Evolutionary conservation across 2,329 filamentous ascomycete genomes (phyloP).

Genomic region (Cryphonectria carpinicola): DNA sequence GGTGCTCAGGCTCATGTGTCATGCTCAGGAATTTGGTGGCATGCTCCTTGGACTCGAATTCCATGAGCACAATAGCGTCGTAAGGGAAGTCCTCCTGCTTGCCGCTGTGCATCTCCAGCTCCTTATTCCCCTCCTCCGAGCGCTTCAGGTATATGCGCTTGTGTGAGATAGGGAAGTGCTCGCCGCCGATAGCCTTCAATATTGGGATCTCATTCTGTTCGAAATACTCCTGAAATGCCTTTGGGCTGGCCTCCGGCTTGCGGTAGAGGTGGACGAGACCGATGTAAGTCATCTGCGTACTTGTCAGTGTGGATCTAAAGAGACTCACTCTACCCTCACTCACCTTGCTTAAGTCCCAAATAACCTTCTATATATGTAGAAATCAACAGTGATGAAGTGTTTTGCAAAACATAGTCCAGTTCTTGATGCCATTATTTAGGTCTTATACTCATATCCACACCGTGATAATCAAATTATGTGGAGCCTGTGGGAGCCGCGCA

Average conservation of each 20-base stretch:
- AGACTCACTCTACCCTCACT: background rate
- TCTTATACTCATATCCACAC: background rate
- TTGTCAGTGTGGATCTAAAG: background rate
- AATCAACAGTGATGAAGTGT: background rate
- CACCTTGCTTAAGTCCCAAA: background rate
- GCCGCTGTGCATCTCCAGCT: background rate
- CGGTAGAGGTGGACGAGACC: background rate
- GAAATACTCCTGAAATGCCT: background rate
- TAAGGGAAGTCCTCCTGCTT: constrained; percentile 2
- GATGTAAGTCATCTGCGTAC: background rate
- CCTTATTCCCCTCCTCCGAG: background rate
- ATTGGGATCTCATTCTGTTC: constrained; percentile 1
- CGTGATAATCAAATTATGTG: background rate
- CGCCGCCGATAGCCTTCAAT: background rate
- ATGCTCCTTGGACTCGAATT: constrained; percentile 1
- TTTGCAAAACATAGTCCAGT: background rate
- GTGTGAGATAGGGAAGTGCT: constrained; percentile 2
- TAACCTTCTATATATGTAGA: too few species aligned
- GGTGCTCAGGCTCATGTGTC: background rate
- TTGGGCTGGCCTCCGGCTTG: constrained; percentile 5
- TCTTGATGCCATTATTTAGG: background rate
- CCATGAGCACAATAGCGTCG: constrained; percentile 2
- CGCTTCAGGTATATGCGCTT: constrained; percentile 7
- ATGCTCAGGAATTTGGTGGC: constrained; percentile 4
- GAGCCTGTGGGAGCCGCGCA: background rate